Conservation (phyloP, 768 basidiomycete genomes). For the Mycena belliarum region DNA sequence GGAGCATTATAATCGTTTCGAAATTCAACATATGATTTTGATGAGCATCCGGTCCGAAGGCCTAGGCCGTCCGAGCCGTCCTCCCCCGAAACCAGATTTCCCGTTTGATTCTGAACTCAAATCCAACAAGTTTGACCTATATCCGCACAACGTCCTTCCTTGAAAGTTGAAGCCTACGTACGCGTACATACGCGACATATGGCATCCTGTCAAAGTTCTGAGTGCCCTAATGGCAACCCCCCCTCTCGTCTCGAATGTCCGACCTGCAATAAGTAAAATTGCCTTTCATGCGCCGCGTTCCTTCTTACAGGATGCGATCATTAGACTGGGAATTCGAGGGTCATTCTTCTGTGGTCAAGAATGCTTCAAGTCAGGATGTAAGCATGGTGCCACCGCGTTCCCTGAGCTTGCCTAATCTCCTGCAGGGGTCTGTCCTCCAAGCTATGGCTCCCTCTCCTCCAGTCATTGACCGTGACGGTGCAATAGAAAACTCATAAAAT, state of each 20-base stretch:
- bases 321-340: slow-evolving; percentile 75
- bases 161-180: too few species aligned
- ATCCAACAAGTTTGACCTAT: too few species aligned
- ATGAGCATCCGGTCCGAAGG: too few species aligned
- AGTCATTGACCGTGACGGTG: not conserved
- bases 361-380: slow-evolving; percentile 95
- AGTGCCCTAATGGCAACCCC: slow-evolving; percentile 82
- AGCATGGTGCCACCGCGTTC: slow-evolving; percentile 35
- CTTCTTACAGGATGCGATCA: slow-evolving; percentile 1
- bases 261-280: slow-evolving; percentile 57
- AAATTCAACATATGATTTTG: too few species aligned
- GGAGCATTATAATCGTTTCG: too few species aligned
- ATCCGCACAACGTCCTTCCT: too few species aligned
- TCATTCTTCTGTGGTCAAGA: slow-evolving; percentile 94
- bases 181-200: too few species aligned
- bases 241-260: slow-evolving; percentile 89
- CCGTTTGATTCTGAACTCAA: too few species aligned
- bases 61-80: too few species aligned
- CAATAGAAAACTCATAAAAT: slow-evolving; percentile 80
- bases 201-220: slow-evolving; percentile 58
- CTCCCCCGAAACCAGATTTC: too few species aligned
- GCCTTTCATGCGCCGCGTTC: not conserved
- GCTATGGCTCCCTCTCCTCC: not conserved
- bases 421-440: slow-evolving; percentile 37
- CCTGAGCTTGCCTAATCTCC: slow-evolving; percentile 12